A percentile compares a stretch with the other conserved stretches of the same genome.
Evolutionary conservation across 768 basidiomycete species (phyloP).

Genomic region (Calocybe cyanea): DNA sequence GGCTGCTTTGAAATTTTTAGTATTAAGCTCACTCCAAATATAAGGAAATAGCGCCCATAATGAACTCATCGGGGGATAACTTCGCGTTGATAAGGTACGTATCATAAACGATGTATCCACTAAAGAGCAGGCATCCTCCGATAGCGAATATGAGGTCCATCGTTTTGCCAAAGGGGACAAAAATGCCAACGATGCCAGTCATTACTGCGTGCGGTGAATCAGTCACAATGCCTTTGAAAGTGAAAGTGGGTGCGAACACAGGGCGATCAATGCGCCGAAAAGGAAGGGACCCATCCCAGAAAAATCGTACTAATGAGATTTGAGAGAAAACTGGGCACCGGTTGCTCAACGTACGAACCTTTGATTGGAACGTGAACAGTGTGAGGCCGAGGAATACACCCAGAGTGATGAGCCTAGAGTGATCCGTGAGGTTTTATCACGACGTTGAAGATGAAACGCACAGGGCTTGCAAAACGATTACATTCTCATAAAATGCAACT

Average conservation of each 20-base stretch:
- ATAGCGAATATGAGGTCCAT: constrained; percentile 79
- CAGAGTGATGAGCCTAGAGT: constrained; percentile 71
- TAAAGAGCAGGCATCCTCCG: constrained; percentile 80
- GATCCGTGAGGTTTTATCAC: constrained; percentile 8
- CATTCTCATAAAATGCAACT: constrained; percentile 68
- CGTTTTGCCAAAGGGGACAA: constrained; percentile 82
- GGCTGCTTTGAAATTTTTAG: background rate
- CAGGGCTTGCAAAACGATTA: constrained; percentile 83
- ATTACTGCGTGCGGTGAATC: constrained; percentile 44
- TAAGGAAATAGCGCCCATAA: constrained; percentile 86
- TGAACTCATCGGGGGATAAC: constrained; percentile 90
- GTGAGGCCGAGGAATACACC: constrained; percentile 94
- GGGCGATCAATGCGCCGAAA: constrained; percentile 77
- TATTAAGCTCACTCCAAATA: constrained; percentile 80
- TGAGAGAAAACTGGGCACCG: background rate
- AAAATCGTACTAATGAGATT: constrained; percentile 78
- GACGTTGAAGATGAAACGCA: constrained; percentile 31
- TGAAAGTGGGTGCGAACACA: constrained; percentile 43
- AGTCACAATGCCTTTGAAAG: background rate
- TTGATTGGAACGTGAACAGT: constrained; percentile 91
- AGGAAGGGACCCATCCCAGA: constrained; percentile 89
- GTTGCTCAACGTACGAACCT: constrained; percentile 41
- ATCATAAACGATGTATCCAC: constrained; percentile 88
- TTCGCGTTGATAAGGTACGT: constrained; percentile 88
- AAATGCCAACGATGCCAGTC: constrained; percentile 77